Percentiles rank a stretch among this genome's conserved stretches.
These are phyloP conservation scores for Tuber aestivum DNA, from an alignment of 495 filamentous ascomycete genomes.

Conservation along the genomic window DNA sequence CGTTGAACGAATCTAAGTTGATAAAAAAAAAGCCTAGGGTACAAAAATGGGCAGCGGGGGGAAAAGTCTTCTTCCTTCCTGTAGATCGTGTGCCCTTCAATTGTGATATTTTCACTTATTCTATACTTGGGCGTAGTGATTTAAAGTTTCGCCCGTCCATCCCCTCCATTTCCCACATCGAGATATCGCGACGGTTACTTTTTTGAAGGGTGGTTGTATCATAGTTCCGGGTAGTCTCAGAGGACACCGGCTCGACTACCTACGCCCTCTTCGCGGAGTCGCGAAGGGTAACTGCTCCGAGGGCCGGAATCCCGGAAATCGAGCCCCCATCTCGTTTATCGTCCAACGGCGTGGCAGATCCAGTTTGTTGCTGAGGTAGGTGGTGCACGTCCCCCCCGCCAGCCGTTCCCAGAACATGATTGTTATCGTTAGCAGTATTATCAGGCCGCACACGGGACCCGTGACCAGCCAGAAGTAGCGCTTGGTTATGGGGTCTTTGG, in stretches of 20 bases:
- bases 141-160: neutral
- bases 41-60: neutral
- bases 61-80: neutral
- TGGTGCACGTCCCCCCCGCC: too few species aligned
- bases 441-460: neutral
- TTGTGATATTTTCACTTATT: neutral
- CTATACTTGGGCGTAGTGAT: too few species aligned
- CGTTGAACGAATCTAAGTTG: too few species aligned
- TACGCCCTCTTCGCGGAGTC: too few species aligned
- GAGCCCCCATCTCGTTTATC: too few species aligned
- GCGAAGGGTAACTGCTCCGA: too few species aligned
- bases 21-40: neutral
- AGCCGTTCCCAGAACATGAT: neutral
- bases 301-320: too few species aligned
- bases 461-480: neutral
- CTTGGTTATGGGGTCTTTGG: neutral
- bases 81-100: neutral
- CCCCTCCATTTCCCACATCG: neutral
- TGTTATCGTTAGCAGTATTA: neutral
- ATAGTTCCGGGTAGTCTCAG: too few species aligned
- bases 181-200: neutral
- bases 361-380: too few species aligned
- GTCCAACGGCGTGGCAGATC: neutral
- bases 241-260: too few species aligned
- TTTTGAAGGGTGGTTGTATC: too few species aligned